Evolutionary conservation across 257 asterid species (phyloP).

Genomic region (Solanum dulcamara): DNA sequence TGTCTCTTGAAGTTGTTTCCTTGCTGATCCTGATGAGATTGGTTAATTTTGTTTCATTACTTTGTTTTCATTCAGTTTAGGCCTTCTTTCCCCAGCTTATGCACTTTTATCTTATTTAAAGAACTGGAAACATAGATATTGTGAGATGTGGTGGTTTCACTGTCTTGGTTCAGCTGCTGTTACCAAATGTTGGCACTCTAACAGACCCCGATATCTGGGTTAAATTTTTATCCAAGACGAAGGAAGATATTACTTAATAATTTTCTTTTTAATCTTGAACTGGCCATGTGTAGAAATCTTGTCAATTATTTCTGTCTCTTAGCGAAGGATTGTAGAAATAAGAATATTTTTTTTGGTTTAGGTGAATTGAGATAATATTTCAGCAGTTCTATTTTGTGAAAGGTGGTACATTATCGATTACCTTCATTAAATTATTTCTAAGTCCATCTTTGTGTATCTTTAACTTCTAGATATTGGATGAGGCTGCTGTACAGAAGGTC

Average conservation of each 20-base stretch:
- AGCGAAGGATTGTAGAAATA: not conserved
- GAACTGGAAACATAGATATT: not conserved
- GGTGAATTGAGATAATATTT: not conserved
- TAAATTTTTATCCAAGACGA: not conserved
- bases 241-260: not conserved
- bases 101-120: not conserved
- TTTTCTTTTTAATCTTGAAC: no score
- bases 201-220: not conserved
- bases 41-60: not conserved
- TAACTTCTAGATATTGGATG: conserved; percentile 72
- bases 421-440: not conserved
- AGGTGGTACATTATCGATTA: not conserved
- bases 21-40: not conserved
- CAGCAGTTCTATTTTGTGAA: not conserved
- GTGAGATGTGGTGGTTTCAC: not conserved
- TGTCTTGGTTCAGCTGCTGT: not conserved
- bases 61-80: not conserved
- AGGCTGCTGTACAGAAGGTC: conserved; percentile 83
- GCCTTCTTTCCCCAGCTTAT: not conserved
- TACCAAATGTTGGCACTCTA: not conserved
- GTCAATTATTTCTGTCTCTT: not conserved
- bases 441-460: not conserved
- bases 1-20: not conserved
- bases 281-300: not conserved
- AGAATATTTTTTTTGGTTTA: not conserved